These are phyloP conservation scores for Heimioporus punctisporus DNA, from an alignment of 1,284 basidiomycete species.

Conservation along the genomic window DNA sequence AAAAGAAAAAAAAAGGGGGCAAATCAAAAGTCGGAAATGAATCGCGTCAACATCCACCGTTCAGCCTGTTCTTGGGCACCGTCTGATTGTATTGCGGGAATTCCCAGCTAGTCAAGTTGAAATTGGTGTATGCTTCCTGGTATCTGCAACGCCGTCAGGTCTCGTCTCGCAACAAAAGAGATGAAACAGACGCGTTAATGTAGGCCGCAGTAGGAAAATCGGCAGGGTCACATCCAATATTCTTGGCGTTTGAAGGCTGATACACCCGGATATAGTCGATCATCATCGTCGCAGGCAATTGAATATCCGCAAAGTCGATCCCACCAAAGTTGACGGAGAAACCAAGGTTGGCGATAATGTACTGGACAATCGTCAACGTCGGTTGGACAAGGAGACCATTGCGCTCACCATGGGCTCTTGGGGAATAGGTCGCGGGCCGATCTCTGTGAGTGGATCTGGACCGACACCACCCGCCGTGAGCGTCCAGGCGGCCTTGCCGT, in stretches of 20 bases:
- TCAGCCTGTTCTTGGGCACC: constrained; percentile 37
- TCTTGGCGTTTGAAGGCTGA: constrained; percentile 36
- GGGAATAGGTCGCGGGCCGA: constrained; percentile 49
- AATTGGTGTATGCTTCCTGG: constrained; percentile 41
- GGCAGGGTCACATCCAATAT: constrained; percentile 41
- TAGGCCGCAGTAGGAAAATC: constrained; percentile 40
- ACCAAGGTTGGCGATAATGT: constrained; percentile 46
- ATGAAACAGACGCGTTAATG: constrained; percentile 33
- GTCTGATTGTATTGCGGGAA: constrained; percentile 37
- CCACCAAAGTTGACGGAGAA: constrained; percentile 42
- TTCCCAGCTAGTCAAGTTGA: constrained; percentile 39
- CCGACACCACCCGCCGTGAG: constrained; percentile 40
- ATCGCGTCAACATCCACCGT: constrained; percentile 31
- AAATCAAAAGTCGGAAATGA: constrained; percentile 7
- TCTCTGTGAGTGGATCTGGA: constrained; percentile 41
- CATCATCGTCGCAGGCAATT: constrained; percentile 42
- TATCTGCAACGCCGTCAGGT: constrained; percentile 25
- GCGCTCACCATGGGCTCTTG: constrained; percentile 51
- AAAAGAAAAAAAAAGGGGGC: neutral
- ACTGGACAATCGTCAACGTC: constrained; percentile 26
- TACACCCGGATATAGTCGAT: constrained; percentile 49
- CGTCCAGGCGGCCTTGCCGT: constrained; percentile 47
- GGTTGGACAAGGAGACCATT: neutral
- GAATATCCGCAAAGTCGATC: constrained; percentile 39
- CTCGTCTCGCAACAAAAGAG: neutral